phyloP scores from a whole-genome alignment of 495 filamentous ascomycete genomes.

The Saxophila tyrrhenica region DNA sequence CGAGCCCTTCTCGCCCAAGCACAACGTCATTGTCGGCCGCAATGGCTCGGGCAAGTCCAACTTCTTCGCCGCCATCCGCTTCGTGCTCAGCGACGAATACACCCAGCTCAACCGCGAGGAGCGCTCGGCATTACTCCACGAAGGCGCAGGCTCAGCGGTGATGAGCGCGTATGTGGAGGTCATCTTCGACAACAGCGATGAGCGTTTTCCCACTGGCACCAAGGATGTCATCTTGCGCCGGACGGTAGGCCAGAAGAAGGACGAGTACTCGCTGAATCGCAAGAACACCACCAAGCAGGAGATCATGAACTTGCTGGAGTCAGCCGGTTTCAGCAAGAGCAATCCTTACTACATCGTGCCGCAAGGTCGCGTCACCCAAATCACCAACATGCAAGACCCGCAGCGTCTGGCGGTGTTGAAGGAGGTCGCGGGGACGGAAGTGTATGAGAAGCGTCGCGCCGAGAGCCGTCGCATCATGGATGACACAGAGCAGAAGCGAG shows the following conservation, averaged over 20 bases:
- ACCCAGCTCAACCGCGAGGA: conserved; percentile 93
- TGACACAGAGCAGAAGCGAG: conserved; percentile 86
- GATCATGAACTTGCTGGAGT: conserved; percentile 91
- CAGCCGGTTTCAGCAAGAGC: conserved; percentile 88
- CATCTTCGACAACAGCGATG: conserved; percentile 95
- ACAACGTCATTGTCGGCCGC: conserved; percentile 97
- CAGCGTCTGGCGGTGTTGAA: conserved; percentile 84
- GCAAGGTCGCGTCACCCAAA: conserved; percentile 84
- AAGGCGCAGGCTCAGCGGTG: conserved; percentile 92
- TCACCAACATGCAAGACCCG: conserved; percentile 97
- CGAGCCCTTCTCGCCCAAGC: conserved; percentile 93
- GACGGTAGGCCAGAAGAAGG: conserved; percentile 95
- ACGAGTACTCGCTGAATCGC: conserved; percentile 92
- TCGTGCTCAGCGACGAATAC: conserved; percentile 97
- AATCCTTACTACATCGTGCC: conserved; percentile 99
- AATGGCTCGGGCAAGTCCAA: conserved; percentile 99
- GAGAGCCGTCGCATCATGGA: conserved; percentile 95
- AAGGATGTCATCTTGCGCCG: conserved; percentile 80
- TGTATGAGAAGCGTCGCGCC: conserved; percentile 81
- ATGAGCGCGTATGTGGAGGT: conserved; percentile 99
- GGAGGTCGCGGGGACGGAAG: conserved; percentile 92
- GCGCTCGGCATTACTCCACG: conserved; percentile 86
- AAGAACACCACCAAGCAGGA: conserved; percentile 93
- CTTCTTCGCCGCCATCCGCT: conserved; percentile 98
- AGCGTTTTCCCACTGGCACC: conserved; percentile 89